phyloP scores from a whole-genome alignment of 2,329 filamentous ascomycete species.

The Teratosphaeria pseudoeucalypti region DNA sequence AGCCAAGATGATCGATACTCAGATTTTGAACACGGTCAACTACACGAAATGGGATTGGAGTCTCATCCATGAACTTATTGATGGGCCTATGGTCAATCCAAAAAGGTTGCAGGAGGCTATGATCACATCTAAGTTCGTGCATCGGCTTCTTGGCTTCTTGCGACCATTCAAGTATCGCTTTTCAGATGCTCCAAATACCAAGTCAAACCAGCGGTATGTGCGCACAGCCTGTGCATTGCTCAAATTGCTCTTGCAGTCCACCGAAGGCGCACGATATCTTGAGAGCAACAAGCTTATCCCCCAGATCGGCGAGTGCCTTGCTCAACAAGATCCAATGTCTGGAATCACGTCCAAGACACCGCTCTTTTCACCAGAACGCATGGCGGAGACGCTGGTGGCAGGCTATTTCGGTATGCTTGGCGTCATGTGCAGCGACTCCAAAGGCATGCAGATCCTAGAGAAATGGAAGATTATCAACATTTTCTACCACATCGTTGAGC shows the following conservation, averaged over 20 bases:
- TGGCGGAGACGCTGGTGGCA: conserved; percentile 76
- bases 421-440: conserved; percentile 68
- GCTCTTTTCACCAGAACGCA: conserved; percentile 75
- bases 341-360: conserved; percentile 67
- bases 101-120: conserved; percentile 91
- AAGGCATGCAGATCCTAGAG: conserved; percentile 81
- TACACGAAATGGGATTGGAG: conserved; percentile 98
- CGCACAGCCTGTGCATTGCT: conserved; percentile 81
- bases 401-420: conserved; percentile 94
- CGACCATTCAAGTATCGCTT: conserved; percentile 95
- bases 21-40: conserved; percentile 80
- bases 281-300: conserved; percentile 85
- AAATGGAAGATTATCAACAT: conserved; percentile 98
- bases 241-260: conserved; percentile 72
- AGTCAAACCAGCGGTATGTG: conserved; percentile 89
- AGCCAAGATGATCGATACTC: conserved; percentile 60
- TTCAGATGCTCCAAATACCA: conserved; percentile 78
- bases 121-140: conserved; percentile 91
- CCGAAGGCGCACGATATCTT: conserved; percentile 75
- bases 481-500: conserved; percentile 96
- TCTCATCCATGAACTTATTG: conserved; percentile 77
- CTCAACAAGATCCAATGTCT: conserved; percentile 81
- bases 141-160: conserved; percentile 88
- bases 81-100: conserved; percentile 81
- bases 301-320: conserved; percentile 90